phyloP scores from a whole-genome alignment of 345 rosid genomes.

The Erucastrum elatum region DNA sequence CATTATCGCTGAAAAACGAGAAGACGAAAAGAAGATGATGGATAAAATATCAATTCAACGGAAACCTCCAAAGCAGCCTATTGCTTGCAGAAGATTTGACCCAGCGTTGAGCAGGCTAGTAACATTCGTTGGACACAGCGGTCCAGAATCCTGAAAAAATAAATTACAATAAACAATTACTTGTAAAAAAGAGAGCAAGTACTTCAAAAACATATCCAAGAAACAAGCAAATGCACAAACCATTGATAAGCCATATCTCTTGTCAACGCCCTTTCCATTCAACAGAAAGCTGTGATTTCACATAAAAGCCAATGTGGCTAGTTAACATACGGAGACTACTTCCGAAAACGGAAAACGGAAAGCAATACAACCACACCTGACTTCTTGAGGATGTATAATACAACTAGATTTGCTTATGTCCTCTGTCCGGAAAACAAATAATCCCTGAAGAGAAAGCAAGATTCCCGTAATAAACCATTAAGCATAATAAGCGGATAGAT shows the following conservation, averaged over 20 bases:
- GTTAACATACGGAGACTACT: not conserved
- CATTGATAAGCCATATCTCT: slow-evolving; percentile 53
- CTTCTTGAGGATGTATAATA: slow-evolving; percentile 72
- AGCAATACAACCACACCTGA: slow-evolving; percentile 55
- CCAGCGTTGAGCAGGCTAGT: slow-evolving; percentile 67
- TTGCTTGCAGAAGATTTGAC: slow-evolving; percentile 84
- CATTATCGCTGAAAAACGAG: slow-evolving; percentile 28
- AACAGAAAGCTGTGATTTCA: slow-evolving; percentile 64
- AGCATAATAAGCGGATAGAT: not conserved
- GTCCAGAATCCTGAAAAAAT: slow-evolving; percentile 64
- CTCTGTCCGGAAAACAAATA: slow-evolving; percentile 71
- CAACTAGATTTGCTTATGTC: slow-evolving; percentile 73
- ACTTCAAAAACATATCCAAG: slow-evolving; percentile 5
- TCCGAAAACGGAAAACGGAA: not conserved
- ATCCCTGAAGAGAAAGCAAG: slow-evolving; percentile 46
- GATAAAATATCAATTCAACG: slow-evolving; percentile 12
- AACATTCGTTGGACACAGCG: slow-evolving; percentile 75
- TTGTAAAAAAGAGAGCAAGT: slow-evolving; percentile 1
- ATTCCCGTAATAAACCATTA: not conserved
- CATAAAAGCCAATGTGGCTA: slow-evolving; percentile 15
- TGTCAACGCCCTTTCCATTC: slow-evolving; percentile 71
- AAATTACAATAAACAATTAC: not conserved
- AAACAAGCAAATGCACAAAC: slow-evolving; percentile 45
- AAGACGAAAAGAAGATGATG: slow-evolving; percentile 1
- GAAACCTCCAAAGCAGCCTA: slow-evolving; percentile 78